Conservation (phyloP, 805 yeast species). For the Saccharomyces cerevisiae region DNA sequence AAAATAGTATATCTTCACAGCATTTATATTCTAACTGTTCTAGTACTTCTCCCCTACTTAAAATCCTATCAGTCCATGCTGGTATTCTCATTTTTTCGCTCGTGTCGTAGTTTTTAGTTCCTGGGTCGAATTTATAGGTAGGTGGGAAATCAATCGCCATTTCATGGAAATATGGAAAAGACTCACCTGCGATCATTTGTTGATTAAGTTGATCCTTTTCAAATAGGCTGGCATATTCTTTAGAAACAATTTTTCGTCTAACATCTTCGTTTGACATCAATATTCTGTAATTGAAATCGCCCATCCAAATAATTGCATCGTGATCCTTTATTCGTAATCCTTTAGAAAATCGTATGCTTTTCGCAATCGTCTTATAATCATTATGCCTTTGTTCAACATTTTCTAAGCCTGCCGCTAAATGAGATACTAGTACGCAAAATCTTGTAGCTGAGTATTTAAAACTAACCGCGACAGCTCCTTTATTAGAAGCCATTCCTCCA, state of each 20-base stretch:
- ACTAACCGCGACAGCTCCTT: conserved; percentile 74
- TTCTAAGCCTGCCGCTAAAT: conserved; percentile 87
- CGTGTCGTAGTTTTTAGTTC: conserved; percentile 73
- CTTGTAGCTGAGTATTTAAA: conserved; percentile 57
- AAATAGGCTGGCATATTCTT: conserved; percentile 45
- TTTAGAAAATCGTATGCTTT: conserved; percentile 57
- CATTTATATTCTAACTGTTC: conserved; percentile 54
- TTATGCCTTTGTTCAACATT: conserved; percentile 76
- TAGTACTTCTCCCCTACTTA: conserved; percentile 55
- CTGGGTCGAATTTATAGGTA: conserved; percentile 89
- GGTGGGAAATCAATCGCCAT: conserved; percentile 76
- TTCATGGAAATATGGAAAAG: conserved; percentile 78
- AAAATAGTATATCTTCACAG: conserved; percentile 49
- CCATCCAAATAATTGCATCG: conserved; percentile 81
- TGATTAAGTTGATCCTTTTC: conserved; percentile 70
- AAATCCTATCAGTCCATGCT: conserved; percentile 93
- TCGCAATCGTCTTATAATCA: conserved; percentile 72
- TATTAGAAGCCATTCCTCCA: conserved; percentile 79
- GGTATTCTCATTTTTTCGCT: conserved; percentile 90
- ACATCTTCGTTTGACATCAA: conserved; percentile 64
- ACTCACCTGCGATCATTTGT: conserved; percentile 67
- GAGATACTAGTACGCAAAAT: conserved; percentile 75
- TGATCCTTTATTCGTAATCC: conserved; percentile 58
- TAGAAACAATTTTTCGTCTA: conserved; percentile 41
- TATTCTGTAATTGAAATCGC: conserved; percentile 88